phyloP scores from a whole-genome alignment of 768 basidiomycete species.

The Panellus pusillus region DNA sequence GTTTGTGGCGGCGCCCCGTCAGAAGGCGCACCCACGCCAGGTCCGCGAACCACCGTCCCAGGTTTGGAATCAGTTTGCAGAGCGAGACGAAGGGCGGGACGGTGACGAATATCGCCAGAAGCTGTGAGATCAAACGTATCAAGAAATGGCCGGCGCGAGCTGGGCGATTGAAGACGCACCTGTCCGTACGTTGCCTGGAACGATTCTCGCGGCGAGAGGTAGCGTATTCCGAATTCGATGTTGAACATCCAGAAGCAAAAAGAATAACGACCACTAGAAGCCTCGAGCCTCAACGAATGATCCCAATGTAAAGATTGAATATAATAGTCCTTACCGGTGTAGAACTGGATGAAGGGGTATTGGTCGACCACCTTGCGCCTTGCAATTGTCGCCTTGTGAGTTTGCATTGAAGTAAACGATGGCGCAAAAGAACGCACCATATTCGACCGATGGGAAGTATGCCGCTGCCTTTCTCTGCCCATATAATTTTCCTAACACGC shows the following conservation, averaged over 20 bases:
- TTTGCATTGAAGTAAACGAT: too few relatives aligned
- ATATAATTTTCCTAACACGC: neutral
- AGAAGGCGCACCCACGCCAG: slow-evolving; percentile 19
- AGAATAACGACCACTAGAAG: neutral
- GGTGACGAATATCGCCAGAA: slow-evolving; percentile 13
- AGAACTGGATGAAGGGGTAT: slow-evolving; percentile 18
- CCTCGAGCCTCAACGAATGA: too few relatives aligned
- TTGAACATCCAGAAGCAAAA: slow-evolving; percentile 10
- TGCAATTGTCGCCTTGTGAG: neutral
- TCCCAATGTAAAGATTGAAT: neutral
- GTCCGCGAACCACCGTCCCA: slow-evolving; percentile 16
- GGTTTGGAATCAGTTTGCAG: slow-evolving; percentile 7
- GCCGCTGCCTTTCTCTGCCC: slow-evolving; percentile 1
- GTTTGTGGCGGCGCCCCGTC: slow-evolving; percentile 3
- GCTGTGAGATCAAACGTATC: neutral
- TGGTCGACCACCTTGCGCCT: slow-evolving; percentile 13
- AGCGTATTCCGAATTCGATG: slow-evolving; percentile 3
- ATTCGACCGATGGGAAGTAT: neutral
- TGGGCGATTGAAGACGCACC: neutral
- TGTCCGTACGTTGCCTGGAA: slow-evolving; percentile 16
- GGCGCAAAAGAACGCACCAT: neutral
- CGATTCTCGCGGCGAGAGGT: neutral
- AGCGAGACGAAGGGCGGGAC: slow-evolving; percentile 19
- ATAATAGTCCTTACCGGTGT: neutral
- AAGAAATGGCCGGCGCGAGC: neutral